Evolutionary conservation across 192 early-diverging fungal species (phyloP).

Genomic region (Spizellomyces sp.): DNA sequence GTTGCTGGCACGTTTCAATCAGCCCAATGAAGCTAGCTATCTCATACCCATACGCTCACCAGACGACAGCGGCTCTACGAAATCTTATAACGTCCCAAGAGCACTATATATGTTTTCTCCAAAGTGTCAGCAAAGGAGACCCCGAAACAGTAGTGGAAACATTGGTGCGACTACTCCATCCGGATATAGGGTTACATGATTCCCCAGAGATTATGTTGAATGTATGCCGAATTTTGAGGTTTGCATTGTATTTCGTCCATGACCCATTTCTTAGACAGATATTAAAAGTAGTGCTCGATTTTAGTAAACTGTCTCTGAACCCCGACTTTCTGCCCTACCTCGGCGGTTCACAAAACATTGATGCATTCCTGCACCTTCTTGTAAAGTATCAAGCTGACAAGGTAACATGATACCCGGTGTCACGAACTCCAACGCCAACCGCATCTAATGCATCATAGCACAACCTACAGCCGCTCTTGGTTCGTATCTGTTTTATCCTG

Average conservation of each 20-base stretch:
- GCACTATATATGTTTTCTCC: slow-evolving; percentile 10
- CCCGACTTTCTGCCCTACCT: no score
- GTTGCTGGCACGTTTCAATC: not conserved
- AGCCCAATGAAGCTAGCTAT: not conserved
- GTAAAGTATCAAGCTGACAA: slow-evolving; percentile 40
- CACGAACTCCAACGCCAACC: no score
- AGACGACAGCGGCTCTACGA: slow-evolving; percentile 40
- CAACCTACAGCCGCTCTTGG: slow-evolving; percentile 38
- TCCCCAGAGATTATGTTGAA: slow-evolving; percentile 37
- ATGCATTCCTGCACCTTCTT: slow-evolving; percentile 4
- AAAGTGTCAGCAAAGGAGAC: not conserved
- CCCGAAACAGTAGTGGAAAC: not conserved
- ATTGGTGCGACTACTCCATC: slow-evolving; percentile 3
- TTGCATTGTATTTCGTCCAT: not conserved
- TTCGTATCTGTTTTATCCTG: slow-evolving; percentile 46
- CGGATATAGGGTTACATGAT: slow-evolving; percentile 17
- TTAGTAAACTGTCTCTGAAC: slow-evolving; percentile 20
- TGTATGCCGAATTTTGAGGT: slow-evolving; percentile 40
- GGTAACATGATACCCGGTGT: slow-evolving; percentile 4
- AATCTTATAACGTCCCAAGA: slow-evolving; percentile 22
- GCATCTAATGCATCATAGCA: slow-evolving; percentile 2
- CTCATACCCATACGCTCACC: no score
- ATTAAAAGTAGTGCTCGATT: no score
- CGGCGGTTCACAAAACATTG: no score
- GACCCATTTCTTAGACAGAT: no score